phyloP scores from a whole-genome alignment of 306 rosid species.

The Castanea mollissima region DNA sequence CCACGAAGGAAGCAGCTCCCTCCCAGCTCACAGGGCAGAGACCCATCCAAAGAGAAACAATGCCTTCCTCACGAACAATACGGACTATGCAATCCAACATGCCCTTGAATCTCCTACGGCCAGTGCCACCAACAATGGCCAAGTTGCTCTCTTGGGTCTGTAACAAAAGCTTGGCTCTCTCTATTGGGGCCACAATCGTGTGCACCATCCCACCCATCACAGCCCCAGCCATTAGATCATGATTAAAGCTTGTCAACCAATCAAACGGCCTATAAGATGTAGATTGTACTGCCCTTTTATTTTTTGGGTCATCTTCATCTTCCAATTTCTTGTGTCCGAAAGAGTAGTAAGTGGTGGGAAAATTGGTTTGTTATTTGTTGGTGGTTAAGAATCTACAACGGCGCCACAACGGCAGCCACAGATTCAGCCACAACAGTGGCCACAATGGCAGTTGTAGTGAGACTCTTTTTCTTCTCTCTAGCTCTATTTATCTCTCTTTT shows the following conservation, averaged over 20 bases:
- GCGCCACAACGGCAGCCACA: no score
- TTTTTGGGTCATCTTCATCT: conserved; percentile 50
- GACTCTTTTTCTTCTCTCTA: no score
- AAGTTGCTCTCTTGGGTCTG: conserved; percentile 96
- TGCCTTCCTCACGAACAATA: conserved; percentile 79
- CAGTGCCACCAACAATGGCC: conserved; percentile 62
- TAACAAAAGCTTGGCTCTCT: conserved; percentile 81
- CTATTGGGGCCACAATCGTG: conserved; percentile 94
- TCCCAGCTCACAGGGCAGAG: no score
- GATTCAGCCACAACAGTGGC: no score
- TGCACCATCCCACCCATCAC: conserved; percentile 88
- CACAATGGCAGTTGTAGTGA: no score
- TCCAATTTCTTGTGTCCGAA: neutral
- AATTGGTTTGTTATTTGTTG: no score
- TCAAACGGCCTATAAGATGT: conserved; percentile 9
- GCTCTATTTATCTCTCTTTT: no score
- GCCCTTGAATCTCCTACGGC: conserved; percentile 74
- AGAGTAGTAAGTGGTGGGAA: neutral
- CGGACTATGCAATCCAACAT: conserved; percentile 79
- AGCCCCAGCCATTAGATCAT: conserved; percentile 93
- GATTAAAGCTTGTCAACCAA: conserved; percentile 58
- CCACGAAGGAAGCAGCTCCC: no score
- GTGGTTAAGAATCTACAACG: no score
- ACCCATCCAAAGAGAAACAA: conserved; percentile 69
- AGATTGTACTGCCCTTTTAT: conserved; percentile 13